phyloP scores from a whole-genome alignment of 1,284 basidiomycete genomes.

The Trichosporon sp. region DNA sequence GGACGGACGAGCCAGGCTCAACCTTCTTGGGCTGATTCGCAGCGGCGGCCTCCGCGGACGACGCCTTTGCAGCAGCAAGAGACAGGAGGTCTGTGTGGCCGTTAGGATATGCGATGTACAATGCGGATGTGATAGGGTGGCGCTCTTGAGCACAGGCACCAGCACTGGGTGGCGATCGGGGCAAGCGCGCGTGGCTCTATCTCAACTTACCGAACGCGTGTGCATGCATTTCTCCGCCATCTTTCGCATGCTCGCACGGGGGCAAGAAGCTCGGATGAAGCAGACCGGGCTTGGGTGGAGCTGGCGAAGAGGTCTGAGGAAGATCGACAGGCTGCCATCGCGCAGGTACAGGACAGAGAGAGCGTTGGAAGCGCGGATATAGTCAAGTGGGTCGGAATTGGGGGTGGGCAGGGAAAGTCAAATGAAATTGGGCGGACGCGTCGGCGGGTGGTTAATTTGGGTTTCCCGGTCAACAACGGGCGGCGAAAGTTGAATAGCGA shows the following conservation, averaged over 20 bases:
- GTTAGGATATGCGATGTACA: not conserved
- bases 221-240: constrained; percentile 42
- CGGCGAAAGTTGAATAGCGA: not conserved
- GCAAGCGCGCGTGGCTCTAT: constrained; percentile 1
- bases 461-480: not conserved
- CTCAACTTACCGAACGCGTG: constrained; percentile 41
- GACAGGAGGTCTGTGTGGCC: constrained; percentile 34
- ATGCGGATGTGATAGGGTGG: not conserved
- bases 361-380: not conserved
- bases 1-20: constrained; percentile 32
- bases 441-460: not conserved
- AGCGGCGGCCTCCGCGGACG: constrained; percentile 1
- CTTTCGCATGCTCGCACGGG: constrained; percentile 37
- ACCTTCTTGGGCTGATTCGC: constrained; percentile 1
- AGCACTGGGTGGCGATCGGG: not conserved
- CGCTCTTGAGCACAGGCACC: not conserved
- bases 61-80: constrained; percentile 19
- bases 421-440: not conserved
- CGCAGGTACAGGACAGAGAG: not conserved
- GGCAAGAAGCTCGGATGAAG: constrained; percentile 41
- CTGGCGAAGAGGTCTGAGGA: not conserved
- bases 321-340: constrained; percentile 14
- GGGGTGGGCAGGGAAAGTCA: constrained; percentile 4
- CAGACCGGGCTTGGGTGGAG: constrained; percentile 26
- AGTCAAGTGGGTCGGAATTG: not conserved